Evolutionary conservation across 495 filamentous ascomycete genomes (phyloP).

Genomic region (Immersiella caudata): DNA sequence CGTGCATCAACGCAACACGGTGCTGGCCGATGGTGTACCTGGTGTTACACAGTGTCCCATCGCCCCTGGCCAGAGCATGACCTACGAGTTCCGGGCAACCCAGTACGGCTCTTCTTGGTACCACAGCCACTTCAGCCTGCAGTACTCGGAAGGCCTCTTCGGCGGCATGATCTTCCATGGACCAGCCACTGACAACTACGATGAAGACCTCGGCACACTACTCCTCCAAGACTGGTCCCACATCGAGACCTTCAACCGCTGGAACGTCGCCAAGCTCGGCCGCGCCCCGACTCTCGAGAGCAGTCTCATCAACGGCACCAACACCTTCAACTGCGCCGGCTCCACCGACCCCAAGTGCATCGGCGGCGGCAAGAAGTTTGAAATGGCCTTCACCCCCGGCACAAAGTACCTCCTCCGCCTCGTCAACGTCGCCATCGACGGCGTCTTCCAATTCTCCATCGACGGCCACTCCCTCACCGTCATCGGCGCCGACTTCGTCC

Average conservation of each 20-base stretch:
- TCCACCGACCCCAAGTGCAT: conserved; percentile 31
- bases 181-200: conserved; percentile 44
- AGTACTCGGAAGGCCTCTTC: conserved; percentile 51
- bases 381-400: conserved; percentile 40
- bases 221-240: conserved; percentile 40
- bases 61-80: conserved; percentile 47
- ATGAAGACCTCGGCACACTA: conserved; percentile 39
- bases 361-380: conserved; percentile 37
- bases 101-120: conserved; percentile 63
- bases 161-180: conserved; percentile 52
- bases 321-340: conserved; percentile 39
- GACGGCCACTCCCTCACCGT: conserved; percentile 56
- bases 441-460: conserved; percentile 42
- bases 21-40: conserved; percentile 50
- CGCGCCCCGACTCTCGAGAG: conserved; percentile 39
- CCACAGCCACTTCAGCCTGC: conserved; percentile 58
- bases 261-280: conserved; percentile 32
- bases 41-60: conserved; percentile 55
- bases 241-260: conserved; percentile 29
- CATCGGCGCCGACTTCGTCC: conserved; percentile 55
- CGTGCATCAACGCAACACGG: conserved; percentile 37
- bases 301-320: conserved; percentile 43
- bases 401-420: conserved; percentile 55
- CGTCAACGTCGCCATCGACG: conserved; percentile 54
- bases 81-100: conserved; percentile 55